phyloP scores from a whole-genome alignment of 345 rosid genomes.

The Bretschneidera sinensis region DNA sequence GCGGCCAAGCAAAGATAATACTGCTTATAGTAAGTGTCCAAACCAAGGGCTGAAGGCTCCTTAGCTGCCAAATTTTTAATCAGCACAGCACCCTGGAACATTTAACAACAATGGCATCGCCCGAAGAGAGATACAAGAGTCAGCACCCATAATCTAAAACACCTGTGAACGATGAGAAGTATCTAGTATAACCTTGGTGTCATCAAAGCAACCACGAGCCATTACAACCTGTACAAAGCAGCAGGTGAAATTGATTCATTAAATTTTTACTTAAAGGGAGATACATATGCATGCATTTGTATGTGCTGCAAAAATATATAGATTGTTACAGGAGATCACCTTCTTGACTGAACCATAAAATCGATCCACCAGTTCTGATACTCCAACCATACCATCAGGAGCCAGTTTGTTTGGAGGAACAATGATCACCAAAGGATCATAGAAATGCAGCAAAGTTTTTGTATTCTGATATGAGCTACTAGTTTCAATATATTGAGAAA shows the following conservation, averaged over 20 bases:
- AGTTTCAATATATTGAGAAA: constrained; percentile 93
- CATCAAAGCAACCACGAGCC: constrained; percentile 92
- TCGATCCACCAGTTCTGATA: constrained; percentile 72
- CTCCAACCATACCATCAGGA: constrained; percentile 90
- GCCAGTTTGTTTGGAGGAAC: constrained; percentile 80
- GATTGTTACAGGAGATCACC: constrained; percentile 33
- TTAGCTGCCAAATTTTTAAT: constrained; percentile 75
- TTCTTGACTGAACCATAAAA: constrained; percentile 66
- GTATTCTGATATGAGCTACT: constrained; percentile 94
- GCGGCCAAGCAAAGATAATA: constrained; percentile 94
- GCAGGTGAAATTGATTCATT: constrained; percentile 2
- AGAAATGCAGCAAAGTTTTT: constrained; percentile 74
- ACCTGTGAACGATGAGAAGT: constrained; percentile 10
- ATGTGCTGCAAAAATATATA: background rate
- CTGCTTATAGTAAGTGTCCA: constrained; percentile 93
- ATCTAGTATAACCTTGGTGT: constrained; percentile 68
- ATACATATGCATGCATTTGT: background rate
- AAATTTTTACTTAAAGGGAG: constrained; percentile 1
- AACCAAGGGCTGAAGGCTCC: constrained; percentile 89
- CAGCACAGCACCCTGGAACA: constrained; percentile 75
- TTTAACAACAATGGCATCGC: constrained; percentile 20
- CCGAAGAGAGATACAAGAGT: constrained; percentile 14
- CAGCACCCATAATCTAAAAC: constrained; percentile 12
- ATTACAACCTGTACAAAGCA: constrained; percentile 57
- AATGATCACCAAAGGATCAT: constrained; percentile 74